Evolutionary conservation across 139 green algal species (phyloP).

Genomic region (Eudorina sp.): DNA sequence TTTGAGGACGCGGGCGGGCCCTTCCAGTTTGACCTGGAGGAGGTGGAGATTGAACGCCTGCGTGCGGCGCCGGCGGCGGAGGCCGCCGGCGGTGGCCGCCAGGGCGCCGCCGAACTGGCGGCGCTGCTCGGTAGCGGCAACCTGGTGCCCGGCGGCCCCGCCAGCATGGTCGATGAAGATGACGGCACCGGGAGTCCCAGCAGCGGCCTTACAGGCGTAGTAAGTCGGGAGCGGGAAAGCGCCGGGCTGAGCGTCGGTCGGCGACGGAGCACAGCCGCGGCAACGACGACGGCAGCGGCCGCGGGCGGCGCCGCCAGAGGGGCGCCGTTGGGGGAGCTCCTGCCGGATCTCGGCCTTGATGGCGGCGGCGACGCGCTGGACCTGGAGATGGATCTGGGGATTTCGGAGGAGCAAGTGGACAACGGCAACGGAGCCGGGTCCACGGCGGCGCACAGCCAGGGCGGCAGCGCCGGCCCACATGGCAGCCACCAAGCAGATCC

Average conservation of each 20-base stretch:
- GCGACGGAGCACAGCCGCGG: constrained; percentile 4
- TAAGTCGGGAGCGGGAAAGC: constrained; percentile 19
- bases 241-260: background rate
- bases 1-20: constrained; percentile 24
- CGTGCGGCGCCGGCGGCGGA: constrained; percentile 28
- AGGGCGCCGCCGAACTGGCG: constrained; percentile 5
- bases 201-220: background rate
- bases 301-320: background rate
- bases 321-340: background rate
- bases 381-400: constrained; percentile 7
- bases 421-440: background rate
- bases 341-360: background rate
- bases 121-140: constrained; percentile 3
- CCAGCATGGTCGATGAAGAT: background rate
- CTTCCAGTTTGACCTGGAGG: constrained; percentile 49
- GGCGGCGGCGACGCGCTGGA: background rate
- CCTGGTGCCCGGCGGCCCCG: background rate
- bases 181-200: background rate
- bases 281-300: background rate
- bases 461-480: too few relatives aligned
- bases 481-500: too few relatives aligned
- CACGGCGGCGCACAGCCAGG: background rate
- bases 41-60: constrained; percentile 52
- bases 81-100: background rate
- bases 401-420: background rate